Base-by-base conservation (phyloP, 2,329 filamentous ascomycete genomes). In the Phaeophleospora eucalypticola region DNA sequence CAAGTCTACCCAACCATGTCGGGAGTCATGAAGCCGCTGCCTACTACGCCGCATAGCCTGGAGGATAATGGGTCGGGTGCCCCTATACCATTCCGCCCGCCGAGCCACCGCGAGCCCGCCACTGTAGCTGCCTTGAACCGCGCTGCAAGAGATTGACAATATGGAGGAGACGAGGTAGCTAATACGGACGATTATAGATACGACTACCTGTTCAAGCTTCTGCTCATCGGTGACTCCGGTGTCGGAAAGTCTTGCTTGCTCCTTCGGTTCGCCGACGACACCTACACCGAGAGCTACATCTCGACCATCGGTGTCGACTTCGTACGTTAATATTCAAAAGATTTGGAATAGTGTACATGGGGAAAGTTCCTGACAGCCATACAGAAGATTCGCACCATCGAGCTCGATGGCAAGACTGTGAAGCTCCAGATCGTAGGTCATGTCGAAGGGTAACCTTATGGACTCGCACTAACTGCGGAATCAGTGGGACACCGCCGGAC, bases 191-290 rank as follows among this genome's bases (percentile, higher is more conserved):
- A 39, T 46, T 17, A 51, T 68, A 97, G 93, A 93, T 98, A 98
- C 87, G 93, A 98, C 73, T 98, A 98, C 74, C 89, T 98, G 68
- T 98, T 98, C 84, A 98, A 98, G 84, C 89, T 98, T 60, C 88
- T 98, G 74, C 91, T 98, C 79, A 98, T 98, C 83, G 93, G 93
- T 75, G 93, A 98, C 73, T 98, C 93, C 72, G 93, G 93, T 83
- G 93, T 98, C 68, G 93, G 93, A 86, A 98, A 98, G 86, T 98
- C 93, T 68, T 98, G 93, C 76, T 73, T 98, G 77, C 81, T 98
- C 62, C 80, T 98, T 69, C 89, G 93, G 77, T 98, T 98, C 69
- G 93, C 93, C 68, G 93, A 96, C 70, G 90, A 96, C 68, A 97
- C 93, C 72, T 98, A 97, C 79, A 98, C 93, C 53, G 93, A 97